Evolutionary conservation across 2,329 filamentous ascomycete species (phyloP).

Genomic region (Didymosphaeria variabile): DNA sequence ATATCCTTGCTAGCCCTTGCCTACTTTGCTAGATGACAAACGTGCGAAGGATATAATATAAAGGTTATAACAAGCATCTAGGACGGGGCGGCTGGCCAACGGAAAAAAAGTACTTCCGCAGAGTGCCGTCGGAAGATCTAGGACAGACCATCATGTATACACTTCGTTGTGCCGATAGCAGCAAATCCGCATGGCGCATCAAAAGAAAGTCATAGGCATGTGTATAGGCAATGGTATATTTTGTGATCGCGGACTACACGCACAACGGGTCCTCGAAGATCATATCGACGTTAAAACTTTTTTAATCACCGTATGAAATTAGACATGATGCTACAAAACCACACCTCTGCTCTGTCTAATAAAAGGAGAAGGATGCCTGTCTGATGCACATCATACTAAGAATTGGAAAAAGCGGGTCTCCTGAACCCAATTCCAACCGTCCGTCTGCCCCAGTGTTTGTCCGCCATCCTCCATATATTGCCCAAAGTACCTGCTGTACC

Average conservation of each 20-base stretch:
- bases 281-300: constrained; percentile 1
- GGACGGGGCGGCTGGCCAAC: no score
- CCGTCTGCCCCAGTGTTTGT: background rate
- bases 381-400: background rate
- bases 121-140: no score
- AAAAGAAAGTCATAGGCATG: no score
- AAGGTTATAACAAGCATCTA: no score
- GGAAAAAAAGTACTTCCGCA: no score
- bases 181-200: no score
- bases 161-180: no score
- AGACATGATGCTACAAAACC: constrained; percentile 13
- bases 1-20: no score
- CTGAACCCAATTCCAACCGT: constrained; percentile 2
- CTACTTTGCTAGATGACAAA: no score
- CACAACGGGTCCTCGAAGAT: background rate
- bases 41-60: no score
- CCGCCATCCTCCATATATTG: constrained; percentile 6
- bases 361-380: background rate
- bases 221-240: background rate
- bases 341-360: background rate
- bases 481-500: constrained; percentile 7
- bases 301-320: constrained; percentile 9
- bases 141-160: no score
- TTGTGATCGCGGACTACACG: background rate
- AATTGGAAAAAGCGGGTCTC: background rate